A percentile compares a stretch with the other conserved stretches of the same genome.
These are phyloP conservation scores for Hyaloscypha finlandica DNA, from an alignment of 495 filamentous ascomycete genomes.

Conservation along the genomic window DNA sequence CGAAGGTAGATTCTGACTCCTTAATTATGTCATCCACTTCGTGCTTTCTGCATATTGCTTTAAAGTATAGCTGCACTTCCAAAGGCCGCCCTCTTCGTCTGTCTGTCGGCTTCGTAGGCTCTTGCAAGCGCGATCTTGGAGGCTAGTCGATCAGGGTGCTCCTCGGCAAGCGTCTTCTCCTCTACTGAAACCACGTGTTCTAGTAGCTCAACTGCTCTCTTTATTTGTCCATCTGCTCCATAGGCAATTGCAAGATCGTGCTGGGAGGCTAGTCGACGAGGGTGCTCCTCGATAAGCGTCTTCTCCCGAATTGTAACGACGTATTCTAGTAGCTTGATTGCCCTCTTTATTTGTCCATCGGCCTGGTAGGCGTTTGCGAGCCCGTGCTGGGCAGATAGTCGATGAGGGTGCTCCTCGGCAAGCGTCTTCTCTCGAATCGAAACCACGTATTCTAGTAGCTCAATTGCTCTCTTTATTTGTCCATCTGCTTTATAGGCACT, in stretches of 20 bases:
- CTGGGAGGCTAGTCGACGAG: constrained; percentile 8
- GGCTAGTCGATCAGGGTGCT: constrained; percentile 10
- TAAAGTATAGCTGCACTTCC: no score
- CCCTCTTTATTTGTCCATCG: no score
- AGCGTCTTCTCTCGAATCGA: constrained; percentile 22
- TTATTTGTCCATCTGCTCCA: no score
- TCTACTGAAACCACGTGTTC: constrained; percentile 20
- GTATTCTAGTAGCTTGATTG: constrained; percentile 19
- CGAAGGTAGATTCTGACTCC: no score
- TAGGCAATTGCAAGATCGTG: constrained; percentile 19
- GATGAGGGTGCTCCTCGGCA: constrained; percentile 6
- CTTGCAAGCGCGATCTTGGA: constrained; percentile 17
- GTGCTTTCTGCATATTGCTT: no score
- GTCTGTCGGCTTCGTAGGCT: neutral
- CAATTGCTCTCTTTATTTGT: constrained; percentile 6
- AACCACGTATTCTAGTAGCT: constrained; percentile 20
- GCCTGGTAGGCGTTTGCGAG: constrained; percentile 14
- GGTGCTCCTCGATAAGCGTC: constrained; percentile 20
- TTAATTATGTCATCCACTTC: no score
- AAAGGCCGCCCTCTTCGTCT: no score
- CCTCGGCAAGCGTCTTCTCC: constrained; percentile 23
- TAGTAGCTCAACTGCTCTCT: constrained; percentile 18
- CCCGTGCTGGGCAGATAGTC: constrained; percentile 14
- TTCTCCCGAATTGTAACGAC: constrained; percentile 18
- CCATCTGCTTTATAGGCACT: neutral